phyloP scores from a whole-genome alignment of 495 filamentous ascomycete species.

The Chaetomium tenue region DNA sequence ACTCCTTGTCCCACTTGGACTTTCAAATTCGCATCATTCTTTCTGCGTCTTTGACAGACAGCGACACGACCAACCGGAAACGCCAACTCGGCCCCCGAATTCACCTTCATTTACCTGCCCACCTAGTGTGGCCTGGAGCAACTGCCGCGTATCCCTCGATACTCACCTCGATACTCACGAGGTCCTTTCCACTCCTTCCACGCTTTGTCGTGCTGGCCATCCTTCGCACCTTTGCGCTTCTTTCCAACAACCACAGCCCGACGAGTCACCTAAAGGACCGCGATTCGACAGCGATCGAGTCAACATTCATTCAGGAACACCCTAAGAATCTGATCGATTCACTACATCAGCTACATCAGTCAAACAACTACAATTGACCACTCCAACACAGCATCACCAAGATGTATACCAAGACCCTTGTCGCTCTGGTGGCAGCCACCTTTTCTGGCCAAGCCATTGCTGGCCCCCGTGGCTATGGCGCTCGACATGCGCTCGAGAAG shows the following conservation, averaged over 20 bases:
- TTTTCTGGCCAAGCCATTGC: slow-evolving; percentile 33
- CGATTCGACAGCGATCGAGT: slow-evolving; percentile 3
- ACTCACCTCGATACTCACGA: no score
- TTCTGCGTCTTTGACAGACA: slow-evolving; percentile 45
- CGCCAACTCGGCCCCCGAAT: background rate
- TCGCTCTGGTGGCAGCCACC: slow-evolving; percentile 32
- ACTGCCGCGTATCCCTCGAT: background rate
- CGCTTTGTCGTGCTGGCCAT: slow-evolving; percentile 33
- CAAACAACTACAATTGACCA: background rate
- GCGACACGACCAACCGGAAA: slow-evolving; percentile 14
- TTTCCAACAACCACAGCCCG: slow-evolving; percentile 12
- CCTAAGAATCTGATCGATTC: slow-evolving; percentile 1
- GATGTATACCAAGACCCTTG: slow-evolving; percentile 34
- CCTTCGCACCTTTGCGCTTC: slow-evolving; percentile 16
- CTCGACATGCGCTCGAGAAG: slow-evolving; percentile 34
- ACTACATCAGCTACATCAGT: background rate
- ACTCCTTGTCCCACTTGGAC: slow-evolving; percentile 22
- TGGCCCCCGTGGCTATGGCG: slow-evolving; percentile 26
- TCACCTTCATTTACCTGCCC: slow-evolving; percentile 19
- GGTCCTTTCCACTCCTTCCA: slow-evolving; percentile 34
- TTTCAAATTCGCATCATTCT: slow-evolving; percentile 37
- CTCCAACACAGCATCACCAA: slow-evolving; percentile 5
- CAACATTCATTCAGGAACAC: slow-evolving; percentile 12
- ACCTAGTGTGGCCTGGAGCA: slow-evolving; percentile 18
- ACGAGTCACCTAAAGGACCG: slow-evolving; percentile 6